A percentile compares a stretch with the other conserved stretches of the same genome.
Conservation (phyloP, 768 basidiomycete species). For the Lentinus tigrinus region DNA sequence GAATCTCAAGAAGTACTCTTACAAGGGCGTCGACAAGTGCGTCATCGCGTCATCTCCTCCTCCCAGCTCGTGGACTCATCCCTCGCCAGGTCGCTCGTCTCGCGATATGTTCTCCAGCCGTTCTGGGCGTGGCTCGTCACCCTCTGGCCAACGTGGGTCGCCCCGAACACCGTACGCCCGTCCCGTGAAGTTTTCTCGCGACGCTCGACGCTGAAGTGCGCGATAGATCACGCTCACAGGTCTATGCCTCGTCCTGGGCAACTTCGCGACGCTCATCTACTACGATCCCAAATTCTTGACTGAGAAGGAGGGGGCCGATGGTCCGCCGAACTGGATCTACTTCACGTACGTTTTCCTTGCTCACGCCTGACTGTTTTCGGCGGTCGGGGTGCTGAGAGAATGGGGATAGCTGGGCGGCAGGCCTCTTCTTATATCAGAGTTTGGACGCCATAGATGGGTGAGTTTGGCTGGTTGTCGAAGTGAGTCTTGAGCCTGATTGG, state of each 20-base stretch:
- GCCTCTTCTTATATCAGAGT: constrained; percentile 89
- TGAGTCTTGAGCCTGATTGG: neutral
- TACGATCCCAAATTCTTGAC: constrained; percentile 80
- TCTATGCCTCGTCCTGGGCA: constrained; percentile 74
- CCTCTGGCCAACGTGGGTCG: constrained; percentile 79
- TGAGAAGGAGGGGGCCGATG: constrained; percentile 58
- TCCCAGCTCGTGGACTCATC: neutral
- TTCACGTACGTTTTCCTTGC: constrained; percentile 60
- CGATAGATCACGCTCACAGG: constrained; percentile 91
- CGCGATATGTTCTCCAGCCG: constrained; percentile 73
- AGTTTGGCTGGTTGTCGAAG: constrained; percentile 19
- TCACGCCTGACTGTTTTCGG: neutral
- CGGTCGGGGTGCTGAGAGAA: neutral
- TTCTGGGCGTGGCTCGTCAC: constrained; percentile 94
- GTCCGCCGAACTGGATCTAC: constrained; percentile 85
- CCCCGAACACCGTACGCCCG: constrained; percentile 79
- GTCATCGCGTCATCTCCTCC: constrained; percentile 21
- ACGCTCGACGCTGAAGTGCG: constrained; percentile 1
- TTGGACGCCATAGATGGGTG: constrained; percentile 90
- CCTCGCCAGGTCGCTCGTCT: constrained; percentile 63
- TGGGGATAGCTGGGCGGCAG: constrained; percentile 72
- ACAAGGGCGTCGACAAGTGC: constrained; percentile 81
- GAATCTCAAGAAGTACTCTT: constrained; percentile 75
- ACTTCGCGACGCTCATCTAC: constrained; percentile 79
- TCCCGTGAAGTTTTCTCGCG: neutral